Conservation (phyloP, 306 rosid genomes). For the Aeschynomene evenia region DNA sequence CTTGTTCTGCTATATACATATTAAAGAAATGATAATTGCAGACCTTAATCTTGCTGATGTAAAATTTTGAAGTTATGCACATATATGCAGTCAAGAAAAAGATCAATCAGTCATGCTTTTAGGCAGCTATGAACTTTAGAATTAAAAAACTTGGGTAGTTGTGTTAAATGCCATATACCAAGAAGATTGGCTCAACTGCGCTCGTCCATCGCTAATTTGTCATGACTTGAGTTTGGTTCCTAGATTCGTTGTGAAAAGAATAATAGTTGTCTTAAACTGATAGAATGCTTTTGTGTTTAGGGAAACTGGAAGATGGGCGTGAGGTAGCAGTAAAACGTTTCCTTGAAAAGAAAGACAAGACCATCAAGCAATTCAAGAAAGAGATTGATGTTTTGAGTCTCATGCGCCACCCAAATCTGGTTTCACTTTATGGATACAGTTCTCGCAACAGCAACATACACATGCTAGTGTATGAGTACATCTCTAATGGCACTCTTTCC, state of each 20-base stretch:
- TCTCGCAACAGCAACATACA: constrained; percentile 40
- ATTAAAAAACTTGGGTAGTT: no score
- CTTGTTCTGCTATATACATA: no score
- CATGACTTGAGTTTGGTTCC: no score
- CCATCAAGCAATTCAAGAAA: constrained; percentile 62
- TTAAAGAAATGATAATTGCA: no score
- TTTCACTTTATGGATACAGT: constrained; percentile 60
- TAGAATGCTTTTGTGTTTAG: constrained; percentile 19
- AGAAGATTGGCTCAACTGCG: no score
- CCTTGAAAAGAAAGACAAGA: constrained; percentile 42
- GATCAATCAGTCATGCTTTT: background rate
- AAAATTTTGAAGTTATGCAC: background rate
- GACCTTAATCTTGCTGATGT: no score
- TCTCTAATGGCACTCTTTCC: constrained; percentile 62
- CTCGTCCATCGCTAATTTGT: no score
- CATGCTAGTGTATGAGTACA: constrained; percentile 59
- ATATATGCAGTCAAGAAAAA: background rate
- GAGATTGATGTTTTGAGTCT: constrained; percentile 46
- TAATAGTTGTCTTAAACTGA: background rate
- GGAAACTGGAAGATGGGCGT: constrained; percentile 56
- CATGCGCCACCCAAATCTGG: constrained; percentile 52
- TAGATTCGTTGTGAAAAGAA: no score
- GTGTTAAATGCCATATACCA: no score
- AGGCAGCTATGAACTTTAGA: no score
- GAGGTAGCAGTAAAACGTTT: constrained; percentile 59